Evolutionary conservation across 495 filamentous ascomycete species (phyloP), one percentile per base, ranked within the genome.

Genomic region (Hyaloscypha bicolor): DNA sequence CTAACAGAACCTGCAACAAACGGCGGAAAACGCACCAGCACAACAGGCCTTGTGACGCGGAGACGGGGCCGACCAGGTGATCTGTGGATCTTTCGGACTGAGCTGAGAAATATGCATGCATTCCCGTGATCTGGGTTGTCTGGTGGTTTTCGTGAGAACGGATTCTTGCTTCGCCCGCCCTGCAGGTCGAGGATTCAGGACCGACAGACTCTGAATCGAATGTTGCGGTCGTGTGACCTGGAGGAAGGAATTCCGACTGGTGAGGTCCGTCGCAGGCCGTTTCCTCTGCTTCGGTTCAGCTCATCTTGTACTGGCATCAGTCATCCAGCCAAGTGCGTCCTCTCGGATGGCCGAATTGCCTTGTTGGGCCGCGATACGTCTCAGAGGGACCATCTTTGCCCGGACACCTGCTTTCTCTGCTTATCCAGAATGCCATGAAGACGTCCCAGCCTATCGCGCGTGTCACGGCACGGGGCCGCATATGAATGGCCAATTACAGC

Each of bases 391-490:
- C 42, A 19, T 5, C n/a, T 56, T 56, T 4, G 22, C 19, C 22
- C 53, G 53, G 22, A 25, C 53, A 25, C 22, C 29, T 29, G 53
- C 5, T 60, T 19, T 19, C 12, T 9, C n/a, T n/a, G 9, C 19
- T n/a, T 31, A 4, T 37, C 21, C 31, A 6, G 16, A 62, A 25
- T 57, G 56, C 31, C 32, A 45, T 51, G 16, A 61, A 12, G 39
- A 30, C 8, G 12, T 58, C 31, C 39, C 35, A 48, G 66, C 63
- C 68, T 63, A 66, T 66, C 68, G 68, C 63, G 63, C 64, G 68
- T 60, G 1, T 33, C 61, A 59, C 9, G 19, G 39, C 5, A 5
- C 31, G n/a, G 21, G 55, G 51, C 14, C 60, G 21, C 59, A 39
- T 51, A 21, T 21, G 21, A 25, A 11, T 48, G 39, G 45, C 65